Percentiles rank a stretch among this genome's conserved stretches.
Evolutionary conservation across 176 grass and related monocot genomes (phyloP).

Genomic region (Zoysia japonica): DNA sequence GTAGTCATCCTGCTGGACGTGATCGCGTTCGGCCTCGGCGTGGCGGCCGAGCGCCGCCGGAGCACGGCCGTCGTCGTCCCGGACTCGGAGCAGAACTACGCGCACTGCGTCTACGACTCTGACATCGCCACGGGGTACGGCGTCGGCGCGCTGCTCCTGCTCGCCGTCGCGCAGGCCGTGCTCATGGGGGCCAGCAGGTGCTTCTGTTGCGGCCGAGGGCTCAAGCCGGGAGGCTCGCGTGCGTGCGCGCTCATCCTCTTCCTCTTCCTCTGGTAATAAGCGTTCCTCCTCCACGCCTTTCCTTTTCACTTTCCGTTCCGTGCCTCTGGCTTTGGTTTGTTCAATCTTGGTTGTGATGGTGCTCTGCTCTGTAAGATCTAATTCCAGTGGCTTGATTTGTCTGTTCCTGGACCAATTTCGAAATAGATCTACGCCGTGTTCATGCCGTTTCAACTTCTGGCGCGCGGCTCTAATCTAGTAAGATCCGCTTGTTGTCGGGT

Average conservation of each 20-base stretch:
- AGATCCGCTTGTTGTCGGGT: conserved; percentile 22
- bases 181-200: conserved; percentile 68
- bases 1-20: conserved; percentile 71
- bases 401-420: neutral
- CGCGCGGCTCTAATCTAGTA: neutral
- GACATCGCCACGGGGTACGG: conserved; percentile 86
- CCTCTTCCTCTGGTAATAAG: conserved; percentile 65
- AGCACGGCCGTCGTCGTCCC: conserved; percentile 66
- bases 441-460: neutral
- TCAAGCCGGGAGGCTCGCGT: conserved; percentile 77
- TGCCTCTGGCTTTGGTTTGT: neutral
- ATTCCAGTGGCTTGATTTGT: neutral
- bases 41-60: conserved; percentile 92
- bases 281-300: too few species aligned
- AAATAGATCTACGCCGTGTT: conserved; percentile 6
- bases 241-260: conserved; percentile 79
- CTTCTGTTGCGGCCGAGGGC: conserved; percentile 85
- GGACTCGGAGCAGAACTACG: conserved; percentile 71
- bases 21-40: conserved; percentile 79
- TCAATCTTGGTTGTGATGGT: neutral
- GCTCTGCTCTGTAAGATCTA: neutral
- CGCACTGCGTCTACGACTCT: conserved; percentile 79
- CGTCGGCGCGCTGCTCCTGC: conserved; percentile 74
- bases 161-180: conserved; percentile 59
- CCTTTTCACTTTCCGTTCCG: neutral